Base-by-base conservation (phyloP, 2,329 filamentous ascomycete genomes). In the Didymella sp. region DNA sequence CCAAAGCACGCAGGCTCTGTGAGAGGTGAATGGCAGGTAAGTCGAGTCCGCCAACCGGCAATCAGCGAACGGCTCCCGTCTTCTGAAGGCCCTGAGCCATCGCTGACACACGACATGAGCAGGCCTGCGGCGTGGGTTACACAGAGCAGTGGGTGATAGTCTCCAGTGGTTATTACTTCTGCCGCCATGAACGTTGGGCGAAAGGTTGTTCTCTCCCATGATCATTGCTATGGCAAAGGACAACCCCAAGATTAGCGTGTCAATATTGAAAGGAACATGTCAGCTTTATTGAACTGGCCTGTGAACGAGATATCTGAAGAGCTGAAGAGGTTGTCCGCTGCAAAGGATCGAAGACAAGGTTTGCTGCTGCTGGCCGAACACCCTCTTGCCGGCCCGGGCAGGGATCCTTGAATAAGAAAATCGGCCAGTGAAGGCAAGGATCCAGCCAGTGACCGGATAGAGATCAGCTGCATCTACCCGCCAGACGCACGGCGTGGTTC, bases 81-180 rank as follows among this genome's bases (percentile, higher is more conserved):
- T 59, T 59, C 40, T 52, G 25, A 58, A 59, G 19, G 60, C 51
- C 56, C 56, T 58, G 51, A 54, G 50, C 57, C 51, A 59, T 63
- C 56, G 64, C 68, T 67, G 66, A 69, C 66, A 66, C 62, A 66
- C 61, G 61, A 64, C 68, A 69, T 62, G 53, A 65, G 61, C 57
- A 60, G 62, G 68, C 54, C 45, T 61, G 61, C 68, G 61, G 67
- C 66, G 64, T 52, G 46, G 46, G 67, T 74, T 61, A 67, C 69
- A 69, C 69, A 63, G 60, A 56, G 51, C 56, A 62, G 56, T 63
- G 59, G 59, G 56, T 54, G 44, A 58, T 58, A 41, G 52, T 63
- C 47, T 62, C 59, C 49, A 54, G 52, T 59, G 59, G 63, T 50
- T 60, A 61, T 60, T 52, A 57, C 58, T 55, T 60, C 53, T 66